Base-by-base conservation (phyloP, 148 eudicot genomes). In the Oxyria digyna region DNA sequence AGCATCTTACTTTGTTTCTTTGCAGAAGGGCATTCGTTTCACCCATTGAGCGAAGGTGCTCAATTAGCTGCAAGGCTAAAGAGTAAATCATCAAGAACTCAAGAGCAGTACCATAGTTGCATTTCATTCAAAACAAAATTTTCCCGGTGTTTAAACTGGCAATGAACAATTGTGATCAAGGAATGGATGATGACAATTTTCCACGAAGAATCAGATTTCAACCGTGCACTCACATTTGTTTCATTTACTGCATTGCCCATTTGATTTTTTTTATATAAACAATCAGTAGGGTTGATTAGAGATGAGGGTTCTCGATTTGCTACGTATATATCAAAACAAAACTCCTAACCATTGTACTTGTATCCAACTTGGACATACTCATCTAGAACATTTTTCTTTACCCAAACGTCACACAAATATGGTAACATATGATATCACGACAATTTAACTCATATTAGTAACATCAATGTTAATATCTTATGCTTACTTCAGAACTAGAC, bases 1-100 rank as follows among this genome's bases (percentile, higher is more conserved):
- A 67, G 55, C 8, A 70, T 33, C 87, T 84, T 82, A 93, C 98
- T 42, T 68, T 78, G 81, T 82, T 85, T 74, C 92, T 88, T 54
- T 94, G 86, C 55, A 90, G 31, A 70, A 94, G 87, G 72, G 98
- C 97, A 79, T 90, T 94, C 14, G 89, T 90, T 84, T 94, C 98
- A 63, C 97, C 98, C 98, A 94, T 94, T 52, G 92, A 67, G 49
- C 97, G 97, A 63, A 94, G 85, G 81, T 94, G 97, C 77, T 94
- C 97, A 67, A 90, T 90, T 76, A 93, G 79, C 85, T 93, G 97
- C 88, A 93, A 76, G 76, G 96, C 98, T 90, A 79, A 55, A 48
- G 54, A 73, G 75, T 21, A 78, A 24, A 69, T 73, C 40, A 45
- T 42, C 33, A 70, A 21, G 38, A 42, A 50, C 54, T 72, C 29